These are phyloP conservation scores for Aureobasidium sp. DNA, from an alignment of 2,329 filamentous ascomycete genomes.

Conservation along the genomic window DNA sequence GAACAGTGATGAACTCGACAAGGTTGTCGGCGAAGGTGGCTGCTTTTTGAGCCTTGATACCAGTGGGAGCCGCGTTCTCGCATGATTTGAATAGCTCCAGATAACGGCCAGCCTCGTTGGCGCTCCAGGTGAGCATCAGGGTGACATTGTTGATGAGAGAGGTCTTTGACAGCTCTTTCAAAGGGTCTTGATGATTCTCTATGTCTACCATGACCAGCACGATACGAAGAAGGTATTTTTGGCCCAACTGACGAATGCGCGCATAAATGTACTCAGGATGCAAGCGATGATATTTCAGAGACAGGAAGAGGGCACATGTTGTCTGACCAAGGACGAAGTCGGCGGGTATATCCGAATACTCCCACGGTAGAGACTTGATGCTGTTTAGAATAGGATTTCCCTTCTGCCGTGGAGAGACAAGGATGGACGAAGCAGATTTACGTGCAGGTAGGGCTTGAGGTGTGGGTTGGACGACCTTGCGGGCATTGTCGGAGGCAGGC, in stretches of 20 bases:
- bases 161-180: conserved; percentile 88
- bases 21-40: conserved; percentile 79
- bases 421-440: conserved; percentile 65
- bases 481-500: not conserved
- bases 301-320: conserved; percentile 87
- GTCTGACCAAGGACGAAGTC: conserved; percentile 85
- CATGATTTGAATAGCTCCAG: conserved; percentile 92
- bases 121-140: conserved; percentile 87
- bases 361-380: conserved; percentile 80
- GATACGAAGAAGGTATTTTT: conserved; percentile 79
- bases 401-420: conserved; percentile 87
- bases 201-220: conserved; percentile 92
- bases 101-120: conserved; percentile 87
- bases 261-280: conserved; percentile 98
- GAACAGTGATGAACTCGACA: conserved; percentile 87
- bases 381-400: conserved; percentile 86
- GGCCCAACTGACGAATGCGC: conserved; percentile 75
- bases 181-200: conserved; percentile 79
- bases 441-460: conserved; percentile 73
- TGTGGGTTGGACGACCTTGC: conserved; percentile 73
- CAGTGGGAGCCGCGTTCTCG: conserved; percentile 74
- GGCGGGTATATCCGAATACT: conserved; percentile 92
- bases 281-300: conserved; percentile 91
- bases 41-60: conserved; percentile 79
- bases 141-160: conserved; percentile 90